These are phyloP conservation scores for Tetrastigma voinierianum DNA, from an alignment of 164 flowering plant species.

Conservation along the genomic window DNA sequence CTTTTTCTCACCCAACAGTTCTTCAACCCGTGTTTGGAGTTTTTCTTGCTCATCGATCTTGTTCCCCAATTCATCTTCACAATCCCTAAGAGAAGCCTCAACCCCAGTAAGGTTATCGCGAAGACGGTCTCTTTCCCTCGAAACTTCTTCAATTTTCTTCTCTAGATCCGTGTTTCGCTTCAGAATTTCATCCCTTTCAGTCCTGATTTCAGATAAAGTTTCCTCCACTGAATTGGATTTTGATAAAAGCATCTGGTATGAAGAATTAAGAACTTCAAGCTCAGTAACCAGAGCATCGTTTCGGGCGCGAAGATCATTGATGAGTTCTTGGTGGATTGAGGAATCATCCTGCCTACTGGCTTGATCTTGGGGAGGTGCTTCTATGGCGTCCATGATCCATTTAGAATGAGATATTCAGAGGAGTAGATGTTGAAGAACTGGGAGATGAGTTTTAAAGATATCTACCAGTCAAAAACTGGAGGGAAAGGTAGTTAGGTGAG, in stretches of 20 bases:
- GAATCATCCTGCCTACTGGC: slow-evolving; percentile 12
- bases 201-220: slow-evolving; percentile 12
- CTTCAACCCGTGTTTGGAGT: slow-evolving; percentile 14
- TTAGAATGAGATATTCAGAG: neutral
- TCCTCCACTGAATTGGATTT: slow-evolving; percentile 21
- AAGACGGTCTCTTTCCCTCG: slow-evolving; percentile 30
- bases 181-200: slow-evolving; percentile 26
- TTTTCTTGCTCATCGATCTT: slow-evolving; percentile 19
- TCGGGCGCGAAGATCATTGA: slow-evolving; percentile 1
- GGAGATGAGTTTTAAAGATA: slow-evolving; percentile 2
- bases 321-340: neutral
- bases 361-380: slow-evolving; percentile 10
- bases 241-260: slow-evolving; percentile 19
- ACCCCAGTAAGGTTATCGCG: slow-evolving; percentile 13
- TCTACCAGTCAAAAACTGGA: slow-evolving; percentile 28
- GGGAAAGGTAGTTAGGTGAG: slow-evolving; percentile 8
- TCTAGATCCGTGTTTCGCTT: slow-evolving; percentile 11
- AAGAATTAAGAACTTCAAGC: slow-evolving; percentile 26
- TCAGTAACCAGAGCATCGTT: slow-evolving; percentile 25
- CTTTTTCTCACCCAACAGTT: slow-evolving; percentile 15
- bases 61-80: slow-evolving; percentile 22
- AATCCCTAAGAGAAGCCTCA: slow-evolving; percentile 15
- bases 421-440: neutral
- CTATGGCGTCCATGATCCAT: slow-evolving; percentile 23
- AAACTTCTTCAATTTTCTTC: slow-evolving; percentile 18